Conservation (phyloP, 179 eudicot species). For the Patellifolia procumbens region DNA sequence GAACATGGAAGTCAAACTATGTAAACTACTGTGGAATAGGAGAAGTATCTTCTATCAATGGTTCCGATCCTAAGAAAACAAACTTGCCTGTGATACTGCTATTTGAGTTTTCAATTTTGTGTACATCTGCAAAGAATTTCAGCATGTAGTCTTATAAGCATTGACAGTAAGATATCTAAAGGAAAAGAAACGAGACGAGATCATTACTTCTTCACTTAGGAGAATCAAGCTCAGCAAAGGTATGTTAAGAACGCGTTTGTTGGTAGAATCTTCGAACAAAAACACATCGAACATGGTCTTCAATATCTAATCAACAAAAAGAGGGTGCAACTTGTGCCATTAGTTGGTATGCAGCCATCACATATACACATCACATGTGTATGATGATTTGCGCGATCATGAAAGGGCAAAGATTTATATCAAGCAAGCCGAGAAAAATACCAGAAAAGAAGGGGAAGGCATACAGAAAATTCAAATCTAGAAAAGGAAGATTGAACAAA, state of each 20-base stretch:
- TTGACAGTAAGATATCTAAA: background rate
- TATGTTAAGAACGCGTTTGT: constrained; percentile 33
- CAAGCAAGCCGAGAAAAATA: background rate
- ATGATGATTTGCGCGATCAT: background rate
- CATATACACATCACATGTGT: background rate
- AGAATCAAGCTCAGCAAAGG: constrained; percentile 48
- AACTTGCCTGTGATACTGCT: constrained; percentile 39
- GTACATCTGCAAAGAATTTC: constrained; percentile 33
- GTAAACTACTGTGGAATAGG: background rate
- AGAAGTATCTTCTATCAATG: background rate
- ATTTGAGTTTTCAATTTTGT: constrained; percentile 38
- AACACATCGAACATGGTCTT: constrained; percentile 39
- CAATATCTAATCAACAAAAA: constrained; percentile 35
- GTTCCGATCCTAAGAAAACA: background rate
- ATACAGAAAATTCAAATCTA: background rate
- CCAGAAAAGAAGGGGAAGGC: background rate
- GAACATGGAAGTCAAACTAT: too few relatives aligned
- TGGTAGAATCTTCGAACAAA: constrained; percentile 35
- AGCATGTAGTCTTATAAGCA: background rate
- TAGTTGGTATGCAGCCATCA: background rate
- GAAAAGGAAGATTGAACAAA: background rate
- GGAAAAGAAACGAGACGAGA: background rate
- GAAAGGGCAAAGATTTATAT: background rate
- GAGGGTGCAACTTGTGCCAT: background rate
- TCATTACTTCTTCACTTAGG: constrained; percentile 41